phyloP scores from a whole-genome alignment of 768 basidiomycete genomes.

The Macrolepiota albuminosa region DNA sequence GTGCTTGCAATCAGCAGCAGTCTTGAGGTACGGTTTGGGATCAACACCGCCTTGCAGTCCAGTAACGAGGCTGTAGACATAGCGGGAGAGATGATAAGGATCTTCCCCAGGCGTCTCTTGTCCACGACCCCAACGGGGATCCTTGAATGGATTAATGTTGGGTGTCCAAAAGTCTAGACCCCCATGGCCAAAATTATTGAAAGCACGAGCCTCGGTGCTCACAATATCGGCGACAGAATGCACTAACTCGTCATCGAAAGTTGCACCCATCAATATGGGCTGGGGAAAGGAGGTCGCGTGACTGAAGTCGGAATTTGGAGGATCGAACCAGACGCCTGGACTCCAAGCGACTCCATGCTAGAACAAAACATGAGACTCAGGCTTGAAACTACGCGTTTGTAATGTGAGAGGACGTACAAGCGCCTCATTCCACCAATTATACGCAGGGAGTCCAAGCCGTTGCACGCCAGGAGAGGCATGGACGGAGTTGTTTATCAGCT shows the following conservation, averaged over 20 bases:
- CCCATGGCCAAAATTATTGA: constrained; percentile 48
- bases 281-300: constrained; percentile 57
- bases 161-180: constrained; percentile 56
- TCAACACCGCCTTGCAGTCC: constrained; percentile 57
- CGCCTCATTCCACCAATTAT: too few species aligned
- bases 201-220: constrained; percentile 54
- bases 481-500: too few species aligned
- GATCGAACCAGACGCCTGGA: constrained; percentile 48
- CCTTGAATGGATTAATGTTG: constrained; percentile 54
- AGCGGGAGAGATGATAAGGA: constrained; percentile 46
- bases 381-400: too few species aligned
- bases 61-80: constrained; percentile 47
- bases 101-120: constrained; percentile 65
- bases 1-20: constrained; percentile 57
- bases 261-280: constrained; percentile 48
- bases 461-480: too few species aligned
- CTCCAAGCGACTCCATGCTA: constrained; percentile 53
- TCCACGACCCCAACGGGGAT: constrained; percentile 64
- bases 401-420: too few species aligned
- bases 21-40: constrained; percentile 43
- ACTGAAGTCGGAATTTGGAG: constrained; percentile 46
- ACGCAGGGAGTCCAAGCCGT: too few species aligned
- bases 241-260: constrained; percentile 51
- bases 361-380: too few species aligned
- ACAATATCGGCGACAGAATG: constrained; percentile 43